Percentiles rank a stretch among this genome's conserved stretches.
phyloP scores from a whole-genome alignment of 2,329 filamentous ascomycete genomes.

The Berkeleyomyces basicola region DNA sequence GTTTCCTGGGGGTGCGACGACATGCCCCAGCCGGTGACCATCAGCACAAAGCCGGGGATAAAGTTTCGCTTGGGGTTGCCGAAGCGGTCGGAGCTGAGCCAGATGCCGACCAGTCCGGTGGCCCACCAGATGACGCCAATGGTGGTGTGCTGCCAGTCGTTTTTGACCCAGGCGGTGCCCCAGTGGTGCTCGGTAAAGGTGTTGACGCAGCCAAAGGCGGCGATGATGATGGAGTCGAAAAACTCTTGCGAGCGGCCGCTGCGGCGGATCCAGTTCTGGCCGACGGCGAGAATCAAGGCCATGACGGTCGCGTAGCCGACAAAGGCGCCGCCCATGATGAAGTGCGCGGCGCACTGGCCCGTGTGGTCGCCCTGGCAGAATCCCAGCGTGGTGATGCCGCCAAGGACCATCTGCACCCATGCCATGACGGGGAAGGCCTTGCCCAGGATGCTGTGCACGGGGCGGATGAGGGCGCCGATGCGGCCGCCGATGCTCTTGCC shows the following conservation, averaged over 20 bases:
- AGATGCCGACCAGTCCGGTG: constrained; percentile 77
- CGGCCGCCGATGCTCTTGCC: constrained; percentile 67
- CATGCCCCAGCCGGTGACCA: constrained; percentile 93
- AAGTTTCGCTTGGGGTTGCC: constrained; percentile 84
- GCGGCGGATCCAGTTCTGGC: constrained; percentile 69
- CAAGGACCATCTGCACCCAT: constrained; percentile 93
- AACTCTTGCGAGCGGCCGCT: constrained; percentile 88
- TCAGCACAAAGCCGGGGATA: constrained; percentile 76
- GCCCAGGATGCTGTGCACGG: constrained; percentile 64
- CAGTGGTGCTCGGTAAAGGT: constrained; percentile 96
- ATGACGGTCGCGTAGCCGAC: constrained; percentile 84
- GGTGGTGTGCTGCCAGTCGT: constrained; percentile 94
- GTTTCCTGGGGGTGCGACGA: constrained; percentile 74
- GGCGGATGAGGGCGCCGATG: constrained; percentile 55
- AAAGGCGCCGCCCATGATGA: constrained; percentile 97
- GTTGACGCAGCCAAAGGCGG: constrained; percentile 91
- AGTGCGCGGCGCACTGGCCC: constrained; percentile 87
- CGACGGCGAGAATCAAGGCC: constrained; percentile 71
- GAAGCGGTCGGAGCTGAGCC: constrained; percentile 71
- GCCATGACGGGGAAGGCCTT: constrained; percentile 73
- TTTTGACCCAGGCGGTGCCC: constrained; percentile 76
- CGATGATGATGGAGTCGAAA: constrained; percentile 82
- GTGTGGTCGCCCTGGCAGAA: constrained; percentile 87
- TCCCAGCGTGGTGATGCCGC: constrained; percentile 77
- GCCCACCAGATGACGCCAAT: constrained; percentile 99